phyloP scores from a whole-genome alignment of 2,329 filamentous ascomycete species.

The Colletotrichum aenigma region DNA sequence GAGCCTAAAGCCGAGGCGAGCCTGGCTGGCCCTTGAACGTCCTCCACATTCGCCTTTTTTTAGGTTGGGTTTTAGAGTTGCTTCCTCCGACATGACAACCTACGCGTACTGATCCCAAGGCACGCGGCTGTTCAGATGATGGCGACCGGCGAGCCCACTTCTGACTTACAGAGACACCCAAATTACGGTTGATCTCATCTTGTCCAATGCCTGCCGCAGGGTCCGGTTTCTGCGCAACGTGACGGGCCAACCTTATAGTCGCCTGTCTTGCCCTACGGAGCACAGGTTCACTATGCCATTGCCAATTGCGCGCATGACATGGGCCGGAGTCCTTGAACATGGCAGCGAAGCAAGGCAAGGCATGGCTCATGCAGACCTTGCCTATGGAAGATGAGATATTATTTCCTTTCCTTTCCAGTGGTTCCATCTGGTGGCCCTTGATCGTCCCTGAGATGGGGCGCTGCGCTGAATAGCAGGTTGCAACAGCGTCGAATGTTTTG shows the following conservation, averaged over 20 bases:
- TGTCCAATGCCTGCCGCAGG: neutral
- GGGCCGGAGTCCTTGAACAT: neutral
- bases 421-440: neutral
- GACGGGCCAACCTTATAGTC: neutral
- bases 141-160: neutral
- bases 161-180: neutral
- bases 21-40: neutral
- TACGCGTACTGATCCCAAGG: neutral
- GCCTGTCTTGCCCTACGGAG: neutral
- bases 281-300: neutral
- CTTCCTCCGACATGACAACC: constrained; percentile 13
- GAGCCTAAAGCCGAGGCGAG: neutral
- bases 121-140: constrained; percentile 14
- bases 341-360: neutral
- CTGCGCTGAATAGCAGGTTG: neutral
- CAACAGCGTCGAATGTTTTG: neutral
- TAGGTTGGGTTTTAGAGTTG: constrained; percentile 4
- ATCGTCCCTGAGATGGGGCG: neutral
- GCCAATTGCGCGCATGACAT: neutral
- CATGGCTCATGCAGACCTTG: neutral
- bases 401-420: neutral
- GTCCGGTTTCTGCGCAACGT: neutral
- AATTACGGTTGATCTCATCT: constrained; percentile 11
- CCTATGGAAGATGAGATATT: neutral
- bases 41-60: neutral